Evolutionary conservation across 73 alveolate genomes (phyloP).

Genomic region (Uronychia binucleata): DNA sequence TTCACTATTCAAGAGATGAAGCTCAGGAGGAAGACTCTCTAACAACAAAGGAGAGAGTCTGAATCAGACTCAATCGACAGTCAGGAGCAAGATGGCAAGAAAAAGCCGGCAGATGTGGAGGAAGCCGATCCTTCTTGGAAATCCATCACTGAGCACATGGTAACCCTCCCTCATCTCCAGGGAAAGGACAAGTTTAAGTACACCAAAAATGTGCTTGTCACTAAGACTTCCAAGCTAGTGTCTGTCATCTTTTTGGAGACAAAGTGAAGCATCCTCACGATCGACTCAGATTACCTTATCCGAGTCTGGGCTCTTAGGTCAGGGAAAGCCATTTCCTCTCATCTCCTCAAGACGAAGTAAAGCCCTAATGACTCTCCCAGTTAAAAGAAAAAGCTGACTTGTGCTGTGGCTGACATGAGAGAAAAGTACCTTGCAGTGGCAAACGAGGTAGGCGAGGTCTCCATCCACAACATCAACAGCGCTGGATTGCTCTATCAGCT

Average conservation of each 20-base stretch:
- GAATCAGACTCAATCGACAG: not conserved
- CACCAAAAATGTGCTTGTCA: constrained; percentile 40
- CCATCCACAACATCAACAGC: constrained; percentile 49
- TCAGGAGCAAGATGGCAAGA: not conserved
- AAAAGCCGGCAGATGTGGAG: not conserved
- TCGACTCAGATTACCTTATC: constrained; percentile 51
- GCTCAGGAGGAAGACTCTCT: not conserved
- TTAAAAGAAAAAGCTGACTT: constrained; percentile 28
- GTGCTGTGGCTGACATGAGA: constrained; percentile 34
- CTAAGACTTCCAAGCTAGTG: constrained; percentile 34
- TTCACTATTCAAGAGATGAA: constrained; percentile 1
- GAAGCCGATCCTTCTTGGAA: not conserved
- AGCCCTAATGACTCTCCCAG: not conserved
- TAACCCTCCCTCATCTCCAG: constrained; percentile 12
- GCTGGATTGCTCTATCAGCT: constrained; percentile 48
- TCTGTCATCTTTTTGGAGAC: constrained; percentile 25
- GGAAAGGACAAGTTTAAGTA: not conserved
- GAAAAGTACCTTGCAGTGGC: constrained; percentile 48
- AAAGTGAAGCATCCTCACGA: constrained; percentile 16
- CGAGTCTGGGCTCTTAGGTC: constrained; percentile 35
- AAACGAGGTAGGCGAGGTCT: constrained; percentile 46
- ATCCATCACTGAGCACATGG: not conserved
- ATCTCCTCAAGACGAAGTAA: constrained; percentile 1
- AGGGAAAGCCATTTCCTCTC: constrained; percentile 14
- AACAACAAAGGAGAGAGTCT: not conserved